A percentile compares a stretch with the other conserved stretches of the same genome.
phyloP scores from a whole-genome alignment of 129 eudicot genomes.

The Smallanthus sonchifolius region DNA sequence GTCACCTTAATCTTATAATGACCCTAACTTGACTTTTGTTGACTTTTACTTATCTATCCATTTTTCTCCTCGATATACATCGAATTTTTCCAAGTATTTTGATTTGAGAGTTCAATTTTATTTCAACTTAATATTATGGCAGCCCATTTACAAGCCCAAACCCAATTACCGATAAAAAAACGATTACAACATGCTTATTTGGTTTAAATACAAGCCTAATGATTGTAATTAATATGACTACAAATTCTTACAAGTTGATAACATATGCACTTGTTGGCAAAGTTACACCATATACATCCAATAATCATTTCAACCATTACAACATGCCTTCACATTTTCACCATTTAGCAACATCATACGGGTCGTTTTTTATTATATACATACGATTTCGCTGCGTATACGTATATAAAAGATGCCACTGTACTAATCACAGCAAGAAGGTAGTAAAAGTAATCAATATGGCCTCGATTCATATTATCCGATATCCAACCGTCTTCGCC shows the following conservation, averaged over 20 bases:
- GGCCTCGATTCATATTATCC: conserved; percentile 49
- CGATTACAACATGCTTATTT: no score
- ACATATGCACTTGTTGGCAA: background rate
- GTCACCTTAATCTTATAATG: no score
- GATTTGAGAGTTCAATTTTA: no score
- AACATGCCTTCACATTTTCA: background rate
- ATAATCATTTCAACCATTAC: background rate
- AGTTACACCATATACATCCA: background rate
- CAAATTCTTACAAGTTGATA: background rate
- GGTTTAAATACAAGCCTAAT: no score
- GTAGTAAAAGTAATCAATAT: conserved; percentile 66
- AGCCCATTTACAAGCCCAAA: no score
- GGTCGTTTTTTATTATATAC: conserved; percentile 25
- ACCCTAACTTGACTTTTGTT: no score
- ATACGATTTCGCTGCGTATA: conserved; percentile 44
- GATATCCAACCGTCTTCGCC: conserved; percentile 55
- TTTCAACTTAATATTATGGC: no score
- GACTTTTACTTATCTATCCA: no score
- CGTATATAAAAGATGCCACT: conserved; percentile 26
- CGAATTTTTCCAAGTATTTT: no score
- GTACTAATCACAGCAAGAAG: conserved; percentile 50
- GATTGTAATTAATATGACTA: no score
- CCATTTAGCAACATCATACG: background rate
- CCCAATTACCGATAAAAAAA: no score
- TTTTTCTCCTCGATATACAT: no score